Evolutionary conservation across 2,329 filamentous ascomycete genomes (phyloP), one percentile per base, ranked within the genome.

Genomic region (Mycocentrospora acerina): DNA sequence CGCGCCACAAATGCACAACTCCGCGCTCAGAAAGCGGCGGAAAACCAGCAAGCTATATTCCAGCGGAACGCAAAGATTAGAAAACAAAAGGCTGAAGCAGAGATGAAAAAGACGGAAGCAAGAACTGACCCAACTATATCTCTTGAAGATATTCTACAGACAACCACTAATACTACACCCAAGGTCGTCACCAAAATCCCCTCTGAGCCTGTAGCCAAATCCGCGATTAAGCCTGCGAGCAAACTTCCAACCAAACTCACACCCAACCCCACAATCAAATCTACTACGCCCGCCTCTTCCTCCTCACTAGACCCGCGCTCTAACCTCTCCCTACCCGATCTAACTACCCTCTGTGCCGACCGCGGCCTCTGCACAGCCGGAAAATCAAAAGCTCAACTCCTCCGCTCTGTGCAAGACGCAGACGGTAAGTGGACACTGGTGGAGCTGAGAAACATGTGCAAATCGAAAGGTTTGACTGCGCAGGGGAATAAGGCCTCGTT

Each of bases 251-350:
- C n/a, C n/a, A n/a, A n/a, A n/a, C n/a, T n/a, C n/a, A n/a, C n/a
- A n/a, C n/a, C n/a, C n/a, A n/a, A n/a, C n/a, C n/a, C n/a, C n/a
- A n/a, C n/a, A n/a, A n/a, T n/a, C n/a, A n/a, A n/a, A n/a, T n/a
- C n/a, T n/a, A n/a, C n/a, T n/a, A n/a, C n/a, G n/a, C n/a, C n/a
- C n/a, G n/a, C n/a, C n/a, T n/a, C n/a, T n/a, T n/a, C n/a, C n/a
- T n/a, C n/a, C n/a, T n/a, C n/a, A 2, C 41, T 44, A 7, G 60
- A 65, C 28, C 63, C 60, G 5, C 55, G 60, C 12, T 30, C 29
- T 10, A 45, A 44, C 29, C 51, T 67, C 22, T 45, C 46, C 14
- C n/a, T 53, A 9, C 18, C 30, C 0, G 54, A 64, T 22, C 42
- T 66, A 12, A 32, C 36, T 29, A 40, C 28, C n/a, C 41, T 65